Conservation (phyloP, 345 rosid species). For the Lepidium sativum region DNA sequence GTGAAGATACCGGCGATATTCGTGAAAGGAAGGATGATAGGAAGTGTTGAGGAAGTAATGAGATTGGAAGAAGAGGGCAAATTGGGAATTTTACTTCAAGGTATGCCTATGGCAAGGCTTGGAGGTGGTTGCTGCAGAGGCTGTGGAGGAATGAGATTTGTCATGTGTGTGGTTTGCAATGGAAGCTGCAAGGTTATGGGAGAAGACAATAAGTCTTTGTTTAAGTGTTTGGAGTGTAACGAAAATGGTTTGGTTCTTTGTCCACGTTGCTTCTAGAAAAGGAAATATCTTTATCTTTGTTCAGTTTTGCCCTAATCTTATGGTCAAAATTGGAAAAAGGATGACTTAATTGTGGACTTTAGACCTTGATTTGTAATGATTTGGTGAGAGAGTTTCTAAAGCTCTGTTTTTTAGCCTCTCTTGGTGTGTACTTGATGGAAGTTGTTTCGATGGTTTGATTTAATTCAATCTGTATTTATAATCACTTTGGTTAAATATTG, state of each 20-base stretch:
- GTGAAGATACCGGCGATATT: constrained; percentile 71
- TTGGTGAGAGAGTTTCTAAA: neutral
- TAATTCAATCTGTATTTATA: neutral
- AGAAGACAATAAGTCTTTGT: constrained; percentile 34
- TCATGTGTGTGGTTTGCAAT: constrained; percentile 71
- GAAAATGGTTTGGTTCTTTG: constrained; percentile 90
- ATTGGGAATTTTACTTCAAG: constrained; percentile 46
- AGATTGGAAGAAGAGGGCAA: constrained; percentile 88
- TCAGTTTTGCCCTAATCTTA: neutral
- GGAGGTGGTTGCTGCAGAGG: constrained; percentile 49
- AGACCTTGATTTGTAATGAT: constrained; percentile 13
- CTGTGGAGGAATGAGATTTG: constrained; percentile 75
- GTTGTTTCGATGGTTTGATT: constrained; percentile 1
- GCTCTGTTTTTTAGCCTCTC: too few species aligned
- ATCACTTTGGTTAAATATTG: too few species aligned
- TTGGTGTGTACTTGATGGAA: neutral
- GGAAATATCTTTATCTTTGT: neutral
- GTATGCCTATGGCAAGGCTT: constrained; percentile 36
- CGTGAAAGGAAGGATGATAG: constrained; percentile 76
- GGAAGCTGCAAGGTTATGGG: constrained; percentile 86
- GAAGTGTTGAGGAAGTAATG: constrained; percentile 66
- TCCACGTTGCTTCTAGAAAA: constrained; percentile 51
- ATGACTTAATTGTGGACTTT: constrained; percentile 6
- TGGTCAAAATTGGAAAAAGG: neutral
- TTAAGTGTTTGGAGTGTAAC: constrained; percentile 78